These are phyloP conservation scores for Penicillium chermesinum DNA, from an alignment of 495 filamentous ascomycete genomes.

Conservation along the genomic window DNA sequence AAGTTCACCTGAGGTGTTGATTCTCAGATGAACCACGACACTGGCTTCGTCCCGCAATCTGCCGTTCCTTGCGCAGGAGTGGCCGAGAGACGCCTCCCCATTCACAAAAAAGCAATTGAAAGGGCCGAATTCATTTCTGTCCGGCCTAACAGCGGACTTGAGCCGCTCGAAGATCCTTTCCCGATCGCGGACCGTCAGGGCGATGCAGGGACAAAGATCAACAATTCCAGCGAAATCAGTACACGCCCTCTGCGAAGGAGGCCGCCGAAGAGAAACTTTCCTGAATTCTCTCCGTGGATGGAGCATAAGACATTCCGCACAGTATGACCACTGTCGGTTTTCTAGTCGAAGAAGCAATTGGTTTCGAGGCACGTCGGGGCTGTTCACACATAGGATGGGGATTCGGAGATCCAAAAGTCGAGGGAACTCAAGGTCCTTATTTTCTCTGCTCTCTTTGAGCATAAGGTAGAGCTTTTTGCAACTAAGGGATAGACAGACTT, in stretches of 20 bases:
- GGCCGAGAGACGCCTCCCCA: neutral
- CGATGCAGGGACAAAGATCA: constrained; percentile 15
- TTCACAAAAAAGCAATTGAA: constrained; percentile 3
- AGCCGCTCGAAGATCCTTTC: constrained; percentile 7
- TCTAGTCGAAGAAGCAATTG: constrained; percentile 18
- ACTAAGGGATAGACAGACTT: constrained; percentile 13
- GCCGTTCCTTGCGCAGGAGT: constrained; percentile 3
- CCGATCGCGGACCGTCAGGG: constrained; percentile 11
- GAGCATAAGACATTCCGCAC: constrained; percentile 13
- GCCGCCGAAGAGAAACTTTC: neutral
- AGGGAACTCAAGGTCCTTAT: constrained; percentile 10
- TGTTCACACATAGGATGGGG: constrained; percentile 13
- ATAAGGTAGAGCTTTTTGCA: constrained; percentile 7
- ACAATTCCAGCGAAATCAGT: neutral
- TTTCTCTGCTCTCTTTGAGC: neutral
- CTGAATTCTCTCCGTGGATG: constrained; percentile 16
- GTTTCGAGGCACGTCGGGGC: constrained; percentile 8
- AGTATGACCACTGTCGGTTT: constrained; percentile 14
- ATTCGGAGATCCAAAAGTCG: constrained; percentile 8
- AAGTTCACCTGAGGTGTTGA: constrained; percentile 4
- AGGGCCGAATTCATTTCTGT: constrained; percentile 1
- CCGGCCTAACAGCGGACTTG: constrained; percentile 6
- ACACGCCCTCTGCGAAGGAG: constrained; percentile 6
- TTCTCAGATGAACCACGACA: constrained; percentile 4
- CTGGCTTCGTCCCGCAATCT: neutral